Evolutionary conservation across 345 rosid genomes (phyloP).

Genomic region (Murraya paniculata): DNA sequence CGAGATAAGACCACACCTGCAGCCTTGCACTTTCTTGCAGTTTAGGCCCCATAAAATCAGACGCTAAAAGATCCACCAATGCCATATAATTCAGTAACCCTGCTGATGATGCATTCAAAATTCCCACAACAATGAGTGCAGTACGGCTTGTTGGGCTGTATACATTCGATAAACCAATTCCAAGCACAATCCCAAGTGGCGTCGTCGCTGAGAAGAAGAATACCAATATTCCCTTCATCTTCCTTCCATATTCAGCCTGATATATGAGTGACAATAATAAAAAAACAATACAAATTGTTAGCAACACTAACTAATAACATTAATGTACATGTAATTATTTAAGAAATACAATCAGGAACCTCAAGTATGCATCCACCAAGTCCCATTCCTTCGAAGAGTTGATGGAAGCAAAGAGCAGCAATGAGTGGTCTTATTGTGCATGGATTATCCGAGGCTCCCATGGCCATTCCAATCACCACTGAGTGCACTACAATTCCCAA

Average conservation of each 20-base stretch:
- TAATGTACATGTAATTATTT: background rate
- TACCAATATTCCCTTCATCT: constrained; percentile 25
- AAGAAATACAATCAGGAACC: constrained; percentile 4
- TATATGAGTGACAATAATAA: no score
- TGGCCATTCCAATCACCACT: constrained; percentile 24
- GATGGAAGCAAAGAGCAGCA: constrained; percentile 29
- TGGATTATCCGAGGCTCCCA: constrained; percentile 28
- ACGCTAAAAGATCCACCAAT: constrained; percentile 40
- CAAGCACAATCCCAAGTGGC: constrained; percentile 41
- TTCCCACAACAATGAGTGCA: constrained; percentile 40
- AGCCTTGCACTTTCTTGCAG: constrained; percentile 34
- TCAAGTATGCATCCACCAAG: constrained; percentile 28
- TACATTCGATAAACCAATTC: constrained; percentile 32
- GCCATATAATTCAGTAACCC: constrained; percentile 46
- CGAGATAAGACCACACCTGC: constrained; percentile 29
- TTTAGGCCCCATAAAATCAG: constrained; percentile 46
- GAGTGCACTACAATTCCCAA: constrained; percentile 31
- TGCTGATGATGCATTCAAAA: constrained; percentile 32
- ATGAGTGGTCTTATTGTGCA: constrained; percentile 24
- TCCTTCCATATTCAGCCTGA: constrained; percentile 39
- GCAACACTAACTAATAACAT: background rate
- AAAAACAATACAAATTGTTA: no score
- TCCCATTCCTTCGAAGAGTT: constrained; percentile 32
- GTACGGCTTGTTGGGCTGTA: constrained; percentile 35
- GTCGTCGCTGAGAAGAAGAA: constrained; percentile 47